Evolutionary conservation across 2,329 filamentous ascomycete genomes (phyloP), one percentile per base, ranked within the genome.

Genomic region (Colletotrichum theobromicola): DNA sequence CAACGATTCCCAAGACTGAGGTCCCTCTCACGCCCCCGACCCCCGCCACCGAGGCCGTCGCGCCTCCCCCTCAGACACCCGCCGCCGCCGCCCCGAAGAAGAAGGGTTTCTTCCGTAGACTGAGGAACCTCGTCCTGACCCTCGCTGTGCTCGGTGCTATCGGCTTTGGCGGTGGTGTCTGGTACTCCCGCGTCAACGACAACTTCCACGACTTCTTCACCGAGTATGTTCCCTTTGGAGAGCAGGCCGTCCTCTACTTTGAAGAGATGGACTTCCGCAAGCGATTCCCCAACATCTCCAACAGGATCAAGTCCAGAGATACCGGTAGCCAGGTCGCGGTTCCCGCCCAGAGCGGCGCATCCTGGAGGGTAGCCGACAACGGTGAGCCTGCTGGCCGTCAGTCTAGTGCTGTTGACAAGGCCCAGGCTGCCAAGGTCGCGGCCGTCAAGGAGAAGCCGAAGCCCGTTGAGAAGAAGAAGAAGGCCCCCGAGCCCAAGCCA

Each of bases 131-230:
- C 82, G 86, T 98, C 72, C 86, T 96, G 77, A 94, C 94, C 69
- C 85, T 98, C 63, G 86, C 96, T 76, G 85, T 98, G 58, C 90
- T 98, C 32, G 92, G 94, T 30, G 91, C 92, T 7, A 85, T 97
- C 58, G 93, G 94, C 50, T 99, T 98, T 80, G 94, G 91, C 70
- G 95, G 95, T 77, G 95, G 96, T 78, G 93, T 98, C 70, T 98
- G 94, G 89, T 97, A 98, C 85, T 96, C 97, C 70, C 92, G 98
- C 77, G 90, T 97, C 84, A 98, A 94, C 82, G 97, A 99, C 88
- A 98, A 95, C 86, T 99, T 98, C 90, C 96, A 99, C 86, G 97
- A 99, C 85, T 97, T 98, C 88, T 99, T 99, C 87, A 98, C 96
- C 80, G 96, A 98, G 86, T 99, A 96, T 84, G 87, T 99, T 21